Evolutionary conservation across 2,329 filamentous ascomycete species (phyloP), one percentile per base, ranked within the genome.

Genomic region (Trichophyton verrucosum): DNA sequence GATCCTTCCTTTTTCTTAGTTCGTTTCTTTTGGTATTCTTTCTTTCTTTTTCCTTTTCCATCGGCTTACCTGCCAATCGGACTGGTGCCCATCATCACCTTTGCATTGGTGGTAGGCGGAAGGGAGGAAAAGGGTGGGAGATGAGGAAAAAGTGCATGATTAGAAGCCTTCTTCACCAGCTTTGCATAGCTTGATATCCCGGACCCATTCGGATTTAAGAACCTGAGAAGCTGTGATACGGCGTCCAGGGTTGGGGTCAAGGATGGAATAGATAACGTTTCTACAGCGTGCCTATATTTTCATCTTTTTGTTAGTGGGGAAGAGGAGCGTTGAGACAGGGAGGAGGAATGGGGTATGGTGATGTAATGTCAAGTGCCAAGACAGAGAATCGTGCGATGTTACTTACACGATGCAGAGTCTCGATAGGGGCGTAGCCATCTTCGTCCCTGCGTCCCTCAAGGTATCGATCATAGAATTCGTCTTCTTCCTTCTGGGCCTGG

Each of bases 221-320:
- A 97, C 90, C 77, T 99, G 94, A 46, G 91, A 92, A 62, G 94
- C 92, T 33, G 91, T 96, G 72, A 99, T 92, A 68, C 94, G 89
- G 65, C 94, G 87, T 61, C 84, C 84, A 27, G 94, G 91, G 72
- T 96, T 96, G 33, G 94, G 94, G 71, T 99, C 94, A 53, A 99
- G 82, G 65, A 99, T 96, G 22, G 91, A 97, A 77, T 99, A 99
- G 72, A 99, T 96, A 69, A 99, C 94, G 69, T 99, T 99, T 64
- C 94, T 88, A 76, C 94, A 99, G 68, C 92, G 90, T 67, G 91
- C 91, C 92, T 97, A 46, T 22, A 60, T 1, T 56, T 38, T 13
- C 9, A 13, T 22, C 2, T 3, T n/a, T 44, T 66, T 15, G 20
- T 57, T 42, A 57, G 55, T 5, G 15, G 38, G 33, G 53, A 7